These are phyloP conservation scores for Pisolithus marmoratus DNA, from an alignment of 768 basidiomycete genomes.

Conservation along the genomic window DNA sequence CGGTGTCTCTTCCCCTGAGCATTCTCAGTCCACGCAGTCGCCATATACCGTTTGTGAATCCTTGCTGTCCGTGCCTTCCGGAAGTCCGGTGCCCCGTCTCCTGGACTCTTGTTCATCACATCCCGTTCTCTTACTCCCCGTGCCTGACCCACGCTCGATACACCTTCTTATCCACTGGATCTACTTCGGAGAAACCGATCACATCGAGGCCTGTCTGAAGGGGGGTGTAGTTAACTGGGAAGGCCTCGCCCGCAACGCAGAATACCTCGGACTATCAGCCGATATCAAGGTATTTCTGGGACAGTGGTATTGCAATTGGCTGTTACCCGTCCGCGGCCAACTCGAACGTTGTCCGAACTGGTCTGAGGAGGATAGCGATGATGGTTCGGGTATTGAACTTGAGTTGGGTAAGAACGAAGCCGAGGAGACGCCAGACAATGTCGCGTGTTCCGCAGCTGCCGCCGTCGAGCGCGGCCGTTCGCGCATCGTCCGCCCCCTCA, in stretches of 20 bases:
- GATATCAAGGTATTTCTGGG: conserved; percentile 76
- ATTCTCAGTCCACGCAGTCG: conserved; percentile 34
- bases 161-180: conserved; percentile 73
- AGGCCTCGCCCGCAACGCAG: conserved; percentile 82
- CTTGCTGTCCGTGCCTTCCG: conserved; percentile 12
- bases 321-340: conserved; percentile 31
- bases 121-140: conserved; percentile 66
- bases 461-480: conserved; percentile 32
- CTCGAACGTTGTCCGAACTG: conserved; percentile 18
- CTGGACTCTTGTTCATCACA: conserved; percentile 58
- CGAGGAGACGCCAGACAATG: conserved; percentile 29
- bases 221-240: conserved; percentile 72
- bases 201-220: conserved; percentile 64
- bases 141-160: conserved; percentile 70
- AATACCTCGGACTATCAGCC: conserved; percentile 73
- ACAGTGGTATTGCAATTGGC: conserved; percentile 67
- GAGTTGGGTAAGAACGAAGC: conserved; percentile 34
- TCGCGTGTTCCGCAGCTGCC: neutral
- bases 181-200: conserved; percentile 67
- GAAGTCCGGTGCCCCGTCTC: conserved; percentile 56
- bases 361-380: conserved; percentile 22
- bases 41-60: neutral
- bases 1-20: conserved; percentile 56
- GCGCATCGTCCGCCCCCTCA: conserved; percentile 35
- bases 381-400: conserved; percentile 35